A percentile compares a stretch with the other conserved stretches of the same genome.
phyloP scores from a whole-genome alignment of 139 green algal species.

The Zygnema cylindricum region DNA sequence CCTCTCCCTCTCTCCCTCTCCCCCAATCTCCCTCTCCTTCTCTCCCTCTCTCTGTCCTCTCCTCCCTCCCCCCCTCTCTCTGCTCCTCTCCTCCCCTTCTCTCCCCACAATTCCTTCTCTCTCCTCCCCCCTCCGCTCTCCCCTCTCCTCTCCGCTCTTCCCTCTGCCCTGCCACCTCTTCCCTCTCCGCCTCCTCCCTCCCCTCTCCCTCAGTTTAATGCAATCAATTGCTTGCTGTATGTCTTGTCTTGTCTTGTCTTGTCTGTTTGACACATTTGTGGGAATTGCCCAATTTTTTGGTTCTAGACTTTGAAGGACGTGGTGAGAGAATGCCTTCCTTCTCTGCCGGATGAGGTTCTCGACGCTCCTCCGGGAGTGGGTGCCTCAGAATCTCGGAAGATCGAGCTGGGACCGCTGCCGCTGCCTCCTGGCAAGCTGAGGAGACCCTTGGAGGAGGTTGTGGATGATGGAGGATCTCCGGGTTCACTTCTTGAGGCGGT shows the following conservation, averaged over 20 bases:
- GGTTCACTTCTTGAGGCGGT: no score
- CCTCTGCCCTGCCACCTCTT: not conserved
- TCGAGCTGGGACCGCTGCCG: not conserved
- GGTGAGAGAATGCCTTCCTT: not conserved
- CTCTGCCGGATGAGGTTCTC: not conserved
- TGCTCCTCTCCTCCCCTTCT: not conserved
- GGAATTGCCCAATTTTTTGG: not conserved
- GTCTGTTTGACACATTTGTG: not conserved
- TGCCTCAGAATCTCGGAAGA: not conserved
- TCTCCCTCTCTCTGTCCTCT: not conserved
- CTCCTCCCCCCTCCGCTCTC: not conserved
- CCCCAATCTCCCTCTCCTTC: not conserved
- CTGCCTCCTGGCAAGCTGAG: not conserved
- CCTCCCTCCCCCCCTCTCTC: not conserved
- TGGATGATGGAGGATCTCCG: no score
- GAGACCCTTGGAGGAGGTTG: no score
- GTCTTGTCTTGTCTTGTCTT: not conserved
- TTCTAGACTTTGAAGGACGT: not conserved
- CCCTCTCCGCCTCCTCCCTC: not conserved
- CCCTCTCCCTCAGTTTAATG: not conserved
- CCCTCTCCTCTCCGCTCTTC: not conserved
- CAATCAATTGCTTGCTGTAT: not conserved
- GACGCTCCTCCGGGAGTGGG: not conserved
- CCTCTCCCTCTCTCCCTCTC: not conserved
- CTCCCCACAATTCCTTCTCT: not conserved